phyloP scores from a whole-genome alignment of 1,284 basidiomycete species.

The Leccinum fuscescens region DNA sequence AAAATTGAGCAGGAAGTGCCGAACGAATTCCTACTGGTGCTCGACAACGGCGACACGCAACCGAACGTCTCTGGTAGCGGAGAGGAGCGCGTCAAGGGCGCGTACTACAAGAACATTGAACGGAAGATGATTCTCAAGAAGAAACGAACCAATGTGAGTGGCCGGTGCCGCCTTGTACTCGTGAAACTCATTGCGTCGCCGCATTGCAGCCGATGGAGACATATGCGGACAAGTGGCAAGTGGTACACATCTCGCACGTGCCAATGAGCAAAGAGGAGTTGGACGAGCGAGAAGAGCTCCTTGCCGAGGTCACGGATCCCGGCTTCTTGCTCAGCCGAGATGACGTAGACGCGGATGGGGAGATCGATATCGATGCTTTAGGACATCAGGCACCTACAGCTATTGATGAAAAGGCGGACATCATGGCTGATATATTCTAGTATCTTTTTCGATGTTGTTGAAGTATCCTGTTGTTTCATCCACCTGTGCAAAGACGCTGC shows the following conservation, averaged over 20 bases:
- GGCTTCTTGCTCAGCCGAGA: conserved; percentile 41
- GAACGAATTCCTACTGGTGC: conserved; percentile 79
- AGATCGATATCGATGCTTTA: conserved; percentile 38
- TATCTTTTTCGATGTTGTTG: not conserved
- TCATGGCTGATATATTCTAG: conserved; percentile 34
- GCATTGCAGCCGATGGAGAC: conserved; percentile 52
- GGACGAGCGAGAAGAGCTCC: conserved; percentile 50
- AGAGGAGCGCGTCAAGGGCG: conserved; percentile 54
- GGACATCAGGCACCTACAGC: conserved; percentile 47
- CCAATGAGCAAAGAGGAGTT: conserved; percentile 52
- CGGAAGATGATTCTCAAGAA: conserved; percentile 85
- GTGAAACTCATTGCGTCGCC: conserved; percentile 3
- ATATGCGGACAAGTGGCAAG: conserved; percentile 76
- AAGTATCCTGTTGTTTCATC: not conserved
- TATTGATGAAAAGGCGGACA: conserved; percentile 32
- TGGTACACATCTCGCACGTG: conserved; percentile 61
- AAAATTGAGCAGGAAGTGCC: conserved; percentile 80
- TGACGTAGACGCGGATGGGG: conserved; percentile 47
- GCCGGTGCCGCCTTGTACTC: not conserved
- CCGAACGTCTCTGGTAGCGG: conserved; percentile 16
- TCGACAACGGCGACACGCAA: conserved; percentile 57
- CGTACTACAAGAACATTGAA: conserved; percentile 85
- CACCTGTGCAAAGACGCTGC: not conserved
- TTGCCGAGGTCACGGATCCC: conserved; percentile 56
- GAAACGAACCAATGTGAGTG: conserved; percentile 72